Evolutionary conservation across 257 asterid genomes (phyloP), one percentile per base, ranked within the genome.

Genomic region (Cinchona pubescens): DNA sequence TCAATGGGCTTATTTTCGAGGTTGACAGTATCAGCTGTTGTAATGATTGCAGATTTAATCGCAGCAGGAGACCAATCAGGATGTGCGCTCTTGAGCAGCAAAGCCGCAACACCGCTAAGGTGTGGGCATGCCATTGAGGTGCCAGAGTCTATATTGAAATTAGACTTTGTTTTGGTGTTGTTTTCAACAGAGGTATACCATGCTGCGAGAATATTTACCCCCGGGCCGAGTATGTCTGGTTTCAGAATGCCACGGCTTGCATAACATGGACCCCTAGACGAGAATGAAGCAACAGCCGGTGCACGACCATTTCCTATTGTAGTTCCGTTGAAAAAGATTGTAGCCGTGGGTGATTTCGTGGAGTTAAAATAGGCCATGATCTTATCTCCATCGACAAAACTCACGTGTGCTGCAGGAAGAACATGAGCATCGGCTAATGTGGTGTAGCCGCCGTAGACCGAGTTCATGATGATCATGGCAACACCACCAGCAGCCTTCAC

Each of bases 41-140:
- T 76, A 21, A 76, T 67, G 32, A 76, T 67, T 32, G 75, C 79
- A 6, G 79, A 76, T 69, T 30, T 76, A 30, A 76, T 68, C 2
- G 65, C 74, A 40, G 79, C 79, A 29, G 79, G 79, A 58, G 79
- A 76, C 79, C 79, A 76, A 68, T 76, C 74, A 19, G 63, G 79
- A 37, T 68, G 79, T 43, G 79, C 69, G 3, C 79, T 68, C 60
- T 68, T 76, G 75, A 76, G 75, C 75, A 76, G 75, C 75, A 76
- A 53, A 32, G 79, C 79, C 21, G 75, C 79, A 29, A 76, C 69
- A 3, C 79, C 75, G 1, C 79, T 76, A 13, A 67, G 79, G 55
- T 76, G 79, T 21, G 79, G 79, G 18, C 79, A 76, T 19, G 79
- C 30, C 79, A 68, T 76, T 21, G 79, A 76, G 46, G 79, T 76